Percentiles rank a stretch among this genome's conserved stretches.
These are phyloP conservation scores for Puccinia triticina DNA, from an alignment of 1,284 basidiomycete species.

Conservation along the genomic window DNA sequence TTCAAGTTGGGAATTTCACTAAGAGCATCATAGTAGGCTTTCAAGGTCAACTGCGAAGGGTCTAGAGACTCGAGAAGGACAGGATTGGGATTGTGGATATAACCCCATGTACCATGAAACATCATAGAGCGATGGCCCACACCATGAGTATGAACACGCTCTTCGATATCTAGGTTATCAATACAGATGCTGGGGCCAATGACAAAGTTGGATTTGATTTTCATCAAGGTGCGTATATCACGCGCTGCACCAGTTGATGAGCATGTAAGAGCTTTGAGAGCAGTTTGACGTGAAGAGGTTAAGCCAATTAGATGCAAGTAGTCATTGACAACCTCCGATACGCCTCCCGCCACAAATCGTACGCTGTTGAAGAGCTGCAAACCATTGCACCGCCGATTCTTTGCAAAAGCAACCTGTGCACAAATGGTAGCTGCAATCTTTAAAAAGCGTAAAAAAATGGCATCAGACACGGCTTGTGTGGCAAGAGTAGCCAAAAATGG, in stretches of 20 bases:
- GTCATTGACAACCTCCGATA: background rate
- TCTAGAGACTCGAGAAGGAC: background rate
- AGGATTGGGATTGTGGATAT: background rate
- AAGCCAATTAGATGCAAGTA: background rate
- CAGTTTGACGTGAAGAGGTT: background rate
- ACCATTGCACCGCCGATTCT: background rate
- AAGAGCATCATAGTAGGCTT: background rate
- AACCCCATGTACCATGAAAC: slow-evolving; percentile 7
- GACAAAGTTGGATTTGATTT: background rate
- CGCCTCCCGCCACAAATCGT: background rate
- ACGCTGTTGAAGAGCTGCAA: background rate
- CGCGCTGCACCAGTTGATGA: background rate
- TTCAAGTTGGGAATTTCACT: background rate
- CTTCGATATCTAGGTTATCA: background rate
- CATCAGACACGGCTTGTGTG: background rate
- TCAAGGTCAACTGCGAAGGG: background rate
- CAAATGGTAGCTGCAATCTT: background rate
- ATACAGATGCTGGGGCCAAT: slow-evolving; percentile 15
- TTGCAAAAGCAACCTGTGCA: background rate
- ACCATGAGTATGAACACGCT: background rate
- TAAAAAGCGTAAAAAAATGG: background rate
- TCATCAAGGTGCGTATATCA: background rate
- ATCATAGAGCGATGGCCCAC: too few relatives aligned
- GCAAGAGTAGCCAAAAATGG: background rate
- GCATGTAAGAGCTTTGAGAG: background rate